Evolutionary conservation across 1,284 basidiomycete species (phyloP), one percentile per base, ranked within the genome.

Genomic region (Phylloporus sp.): DNA sequence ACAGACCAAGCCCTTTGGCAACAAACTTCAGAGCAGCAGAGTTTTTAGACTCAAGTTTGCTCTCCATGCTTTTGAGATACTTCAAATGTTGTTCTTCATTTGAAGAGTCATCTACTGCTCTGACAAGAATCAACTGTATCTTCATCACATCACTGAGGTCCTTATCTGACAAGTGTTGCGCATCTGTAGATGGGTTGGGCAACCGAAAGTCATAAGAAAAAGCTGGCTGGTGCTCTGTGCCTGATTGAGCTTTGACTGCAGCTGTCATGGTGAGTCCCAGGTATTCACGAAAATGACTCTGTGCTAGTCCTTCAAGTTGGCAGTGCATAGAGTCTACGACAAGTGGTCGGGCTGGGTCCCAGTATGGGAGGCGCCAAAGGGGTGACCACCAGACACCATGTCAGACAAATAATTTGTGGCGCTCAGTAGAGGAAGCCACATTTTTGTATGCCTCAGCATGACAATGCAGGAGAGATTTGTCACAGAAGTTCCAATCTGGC

Each of bases 281-380:
- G 14, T 32, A 1, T 19, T 61, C 32, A 5, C 29, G 14, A 11
- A 60, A 47, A 17, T 61, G 27, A 19, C 6, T 5, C 12, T 47
- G 29, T 3, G 45, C 60, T 11, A 61, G 45, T 14, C 60, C 60
- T 43, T 49, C 60, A 4, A 61, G 20, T 19, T 49, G 4, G 23
- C 45, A 61, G 23, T 61, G 45, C 45, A 61, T 61, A 2, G 45
- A n/a, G 17, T 61, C 60, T 6, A 61, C 43, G 0, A 61, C 45
- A 8, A 61, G 29, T 27, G 49, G 29, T 20, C 10, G 43, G 19
- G 60, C 45, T 4, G 45, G 60, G 37, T 61, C 60, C 60, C 60
- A 64, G 27, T 58, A 64, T 10, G 17, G 56, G 19, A 64, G 55
- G 8, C 57, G 32, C 62, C 55, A 64, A 14, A 64, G 55, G 5